phyloP scores from a whole-genome alignment of 23 red algal species.

The Chondrus crispus region DNA sequence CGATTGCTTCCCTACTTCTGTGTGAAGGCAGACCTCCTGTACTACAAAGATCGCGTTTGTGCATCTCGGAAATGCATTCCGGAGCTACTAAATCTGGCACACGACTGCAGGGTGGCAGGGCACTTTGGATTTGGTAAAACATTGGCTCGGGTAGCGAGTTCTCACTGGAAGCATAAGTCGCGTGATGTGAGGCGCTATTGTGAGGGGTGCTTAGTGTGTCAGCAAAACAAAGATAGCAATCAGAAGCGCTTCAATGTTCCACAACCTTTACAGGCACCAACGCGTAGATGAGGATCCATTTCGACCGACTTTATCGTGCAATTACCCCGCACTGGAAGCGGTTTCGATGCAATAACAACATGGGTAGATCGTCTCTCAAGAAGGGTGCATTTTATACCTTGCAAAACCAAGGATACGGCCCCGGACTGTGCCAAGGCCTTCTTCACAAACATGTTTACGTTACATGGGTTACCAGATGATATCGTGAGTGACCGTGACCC shows the following conservation, averaged over 20 bases:
- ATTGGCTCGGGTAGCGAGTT: neutral
- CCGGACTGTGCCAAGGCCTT: neutral
- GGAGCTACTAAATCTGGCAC: neutral
- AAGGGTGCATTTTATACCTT: neutral
- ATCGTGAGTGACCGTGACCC: neutral
- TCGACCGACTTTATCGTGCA: constrained; percentile 6
- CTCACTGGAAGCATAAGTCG: neutral
- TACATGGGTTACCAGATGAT: neutral
- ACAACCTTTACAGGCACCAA: neutral
- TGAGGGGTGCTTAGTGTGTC: neutral
- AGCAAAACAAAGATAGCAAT: neutral
- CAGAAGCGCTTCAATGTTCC: neutral
- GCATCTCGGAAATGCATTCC: too few relatives aligned
- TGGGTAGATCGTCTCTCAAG: neutral
- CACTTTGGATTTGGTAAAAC: neutral
- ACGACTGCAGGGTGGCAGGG: neutral
- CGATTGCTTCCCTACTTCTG: too few relatives aligned
- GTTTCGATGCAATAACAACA: neutral
- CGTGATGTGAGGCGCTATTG: neutral
- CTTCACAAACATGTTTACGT: neutral
- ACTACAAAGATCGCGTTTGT: too few relatives aligned
- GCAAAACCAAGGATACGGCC: neutral
- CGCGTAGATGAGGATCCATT: neutral
- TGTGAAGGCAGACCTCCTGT: too few relatives aligned
- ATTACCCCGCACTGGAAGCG: neutral